These are phyloP conservation scores for Podaxis sp. DNA, from an alignment of 768 basidiomycete genomes.

Conservation along the genomic window DNA sequence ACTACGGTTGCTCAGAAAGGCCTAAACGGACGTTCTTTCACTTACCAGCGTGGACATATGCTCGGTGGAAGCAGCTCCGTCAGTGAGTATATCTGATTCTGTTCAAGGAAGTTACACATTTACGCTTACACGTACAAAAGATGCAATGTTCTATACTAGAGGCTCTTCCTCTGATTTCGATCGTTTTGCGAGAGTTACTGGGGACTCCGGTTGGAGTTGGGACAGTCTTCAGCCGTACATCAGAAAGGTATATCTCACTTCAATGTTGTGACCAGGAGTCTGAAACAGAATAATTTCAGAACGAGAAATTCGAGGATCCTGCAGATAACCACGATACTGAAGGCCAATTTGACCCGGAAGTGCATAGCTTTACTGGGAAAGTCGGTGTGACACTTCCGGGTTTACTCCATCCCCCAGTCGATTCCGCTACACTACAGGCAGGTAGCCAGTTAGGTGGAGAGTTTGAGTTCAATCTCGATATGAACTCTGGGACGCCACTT, in stretches of 20 bases:
- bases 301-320: slow-evolving; percentile 16
- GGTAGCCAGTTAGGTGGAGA: slow-evolving; percentile 11
- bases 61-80: slow-evolving; percentile 25
- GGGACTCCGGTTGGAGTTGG: slow-evolving; percentile 14
- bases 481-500: slow-evolving; percentile 12
- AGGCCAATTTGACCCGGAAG: slow-evolving; percentile 18
- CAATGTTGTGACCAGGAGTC: not conserved
- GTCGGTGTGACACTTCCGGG: slow-evolving; percentile 16
- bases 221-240: slow-evolving; percentile 13
- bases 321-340: slow-evolving; percentile 16
- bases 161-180: slow-evolving; percentile 14
- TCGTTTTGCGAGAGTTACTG: slow-evolving; percentile 11
- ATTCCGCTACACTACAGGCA: slow-evolving; percentile 18
- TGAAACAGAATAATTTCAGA: slow-evolving; percentile 3
- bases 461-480: slow-evolving; percentile 12
- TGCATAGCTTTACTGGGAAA: slow-evolving; percentile 17
- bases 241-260: slow-evolving; percentile 16
- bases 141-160: slow-evolving; percentile 13
- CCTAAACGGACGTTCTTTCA: slow-evolving; percentile 20
- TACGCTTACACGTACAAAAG: not conserved
- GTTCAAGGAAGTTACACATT: not conserved
- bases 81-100: not conserved
- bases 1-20: slow-evolving; percentile 24
- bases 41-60: slow-evolving; percentile 24
- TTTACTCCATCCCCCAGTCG: slow-evolving; percentile 12